These are phyloP conservation scores for Elsinoe arachidis DNA, from an alignment of 2,329 filamentous ascomycete species.

Conservation along the genomic window DNA sequence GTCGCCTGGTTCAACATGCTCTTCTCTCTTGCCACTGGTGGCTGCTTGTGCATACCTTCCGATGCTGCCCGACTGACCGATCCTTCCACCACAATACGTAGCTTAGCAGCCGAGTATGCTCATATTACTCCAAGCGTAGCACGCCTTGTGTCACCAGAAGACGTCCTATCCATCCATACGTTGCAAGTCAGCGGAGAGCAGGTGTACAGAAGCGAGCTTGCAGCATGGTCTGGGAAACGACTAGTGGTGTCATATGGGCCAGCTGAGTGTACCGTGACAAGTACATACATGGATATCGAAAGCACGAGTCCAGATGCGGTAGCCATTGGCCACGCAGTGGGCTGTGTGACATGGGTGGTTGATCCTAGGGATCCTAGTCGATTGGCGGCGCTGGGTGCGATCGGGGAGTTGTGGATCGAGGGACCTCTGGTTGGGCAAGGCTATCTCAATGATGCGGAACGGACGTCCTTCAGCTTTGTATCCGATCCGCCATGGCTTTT, in stretches of 20 bases:
- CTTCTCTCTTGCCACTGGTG: not conserved
- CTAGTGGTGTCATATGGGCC: not conserved
- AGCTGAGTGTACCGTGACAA: not conserved
- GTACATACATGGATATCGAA: too few species aligned
- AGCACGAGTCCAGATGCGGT: too few species aligned
- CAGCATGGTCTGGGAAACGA: slow-evolving; percentile 34
- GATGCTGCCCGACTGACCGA: slow-evolving; percentile 39
- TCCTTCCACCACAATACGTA: slow-evolving; percentile 33
- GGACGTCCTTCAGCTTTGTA: slow-evolving; percentile 19
- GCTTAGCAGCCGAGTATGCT: slow-evolving; percentile 32
- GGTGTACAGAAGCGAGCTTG: slow-evolving; percentile 32
- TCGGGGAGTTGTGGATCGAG: slow-evolving; percentile 40
- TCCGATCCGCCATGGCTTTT: not conserved
- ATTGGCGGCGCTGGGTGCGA: slow-evolving; percentile 28
- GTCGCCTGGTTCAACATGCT: not conserved
- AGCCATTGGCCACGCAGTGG: too few species aligned
- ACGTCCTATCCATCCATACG: slow-evolving; percentile 33
- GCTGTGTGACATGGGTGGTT: not conserved
- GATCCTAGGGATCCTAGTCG: not conserved
- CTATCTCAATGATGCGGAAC: slow-evolving; percentile 31
- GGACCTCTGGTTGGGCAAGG: slow-evolving; percentile 37
- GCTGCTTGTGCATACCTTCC: slow-evolving; percentile 29
- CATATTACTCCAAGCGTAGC: slow-evolving; percentile 37
- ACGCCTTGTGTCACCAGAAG: slow-evolving; percentile 30
- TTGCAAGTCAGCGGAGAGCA: slow-evolving; percentile 38